Percentiles rank a stretch among this genome's conserved stretches.
These are phyloP conservation scores for Calvatia gigantea DNA, from an alignment of 768 basidiomycete species.

Conservation along the genomic window DNA sequence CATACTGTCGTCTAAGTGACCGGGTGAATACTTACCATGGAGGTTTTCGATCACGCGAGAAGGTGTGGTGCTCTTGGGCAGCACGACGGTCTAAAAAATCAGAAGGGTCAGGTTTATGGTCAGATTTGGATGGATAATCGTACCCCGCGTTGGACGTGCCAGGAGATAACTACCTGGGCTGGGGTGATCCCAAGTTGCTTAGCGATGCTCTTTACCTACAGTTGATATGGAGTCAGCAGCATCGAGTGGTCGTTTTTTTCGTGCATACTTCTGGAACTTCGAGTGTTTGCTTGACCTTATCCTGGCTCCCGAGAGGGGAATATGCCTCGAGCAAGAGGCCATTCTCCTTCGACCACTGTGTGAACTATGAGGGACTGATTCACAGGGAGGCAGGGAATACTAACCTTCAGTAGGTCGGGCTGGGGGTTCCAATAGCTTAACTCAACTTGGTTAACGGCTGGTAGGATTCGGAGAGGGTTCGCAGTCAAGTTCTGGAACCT, in stretches of 20 bases:
- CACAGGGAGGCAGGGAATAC: neutral
- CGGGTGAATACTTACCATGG: conserved; percentile 36
- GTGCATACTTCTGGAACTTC: conserved; percentile 47
- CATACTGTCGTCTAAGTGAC: neutral
- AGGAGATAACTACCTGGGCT: conserved; percentile 71
- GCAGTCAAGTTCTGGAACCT: conserved; percentile 62
- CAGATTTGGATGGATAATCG: conserved; percentile 20
- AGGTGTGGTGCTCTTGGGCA: conserved; percentile 77
- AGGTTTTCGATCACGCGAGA: conserved; percentile 69
- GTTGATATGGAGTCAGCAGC: too few relatives aligned
- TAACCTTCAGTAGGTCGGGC: conserved; percentile 64
- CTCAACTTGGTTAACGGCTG: conserved; percentile 78
- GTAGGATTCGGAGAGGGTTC: conserved; percentile 54
- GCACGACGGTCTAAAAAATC: conserved; percentile 54
- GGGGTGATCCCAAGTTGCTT: conserved; percentile 64
- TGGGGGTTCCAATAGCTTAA: conserved; percentile 78
- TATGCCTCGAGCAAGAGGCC: conserved; percentile 69
- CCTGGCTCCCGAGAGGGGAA: conserved; percentile 67
- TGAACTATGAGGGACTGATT: neutral
- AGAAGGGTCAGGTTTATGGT: neutral
- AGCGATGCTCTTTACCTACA: conserved; percentile 54
- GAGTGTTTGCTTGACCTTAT: conserved; percentile 55
- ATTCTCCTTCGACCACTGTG: conserved; percentile 65
- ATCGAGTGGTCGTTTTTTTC: too few relatives aligned
- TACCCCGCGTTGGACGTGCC: conserved; percentile 76